phyloP scores from a whole-genome alignment of 495 filamentous ascomycete genomes.

The Aspergillus carlsbadensis region DNA sequence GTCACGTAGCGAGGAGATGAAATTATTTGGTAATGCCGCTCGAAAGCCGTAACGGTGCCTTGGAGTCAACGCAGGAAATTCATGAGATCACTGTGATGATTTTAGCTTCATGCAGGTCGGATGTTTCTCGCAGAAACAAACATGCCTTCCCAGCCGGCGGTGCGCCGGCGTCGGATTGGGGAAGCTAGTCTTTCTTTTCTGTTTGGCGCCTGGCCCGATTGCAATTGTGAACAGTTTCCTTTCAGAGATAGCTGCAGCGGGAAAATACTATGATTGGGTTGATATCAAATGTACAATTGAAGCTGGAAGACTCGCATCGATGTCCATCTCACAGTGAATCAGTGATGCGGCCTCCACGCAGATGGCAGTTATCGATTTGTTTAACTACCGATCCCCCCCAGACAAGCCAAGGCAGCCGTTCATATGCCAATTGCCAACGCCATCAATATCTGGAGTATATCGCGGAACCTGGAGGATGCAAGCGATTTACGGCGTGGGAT shows the following conservation, averaged over 20 bases:
- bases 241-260: slow-evolving; percentile 16
- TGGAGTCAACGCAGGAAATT: background rate
- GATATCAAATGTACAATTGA: background rate
- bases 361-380: background rate
- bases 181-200: slow-evolving; percentile 11
- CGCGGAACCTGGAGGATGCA: background rate
- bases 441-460: background rate
- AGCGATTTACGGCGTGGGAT: background rate
- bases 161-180: background rate
- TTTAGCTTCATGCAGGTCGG: slow-evolving; percentile 1
- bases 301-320: background rate
- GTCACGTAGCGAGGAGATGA: background rate
- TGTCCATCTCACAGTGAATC: background rate
- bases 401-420: background rate
- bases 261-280: slow-evolving; percentile 22
- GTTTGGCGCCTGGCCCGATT: background rate
- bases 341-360: slow-evolving; percentile 5
- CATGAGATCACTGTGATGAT: background rate
- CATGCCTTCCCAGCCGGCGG: background rate
- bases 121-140: slow-evolving; percentile 5
- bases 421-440: background rate
- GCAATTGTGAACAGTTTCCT: slow-evolving; percentile 14
- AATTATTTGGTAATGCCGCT: no score
- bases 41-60: background rate
- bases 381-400: background rate